Percentiles rank a stretch among this genome's conserved stretches.
Conservation (phyloP, 495 filamentous ascomycete genomes). For the Talaromyces nanjingensis region DNA sequence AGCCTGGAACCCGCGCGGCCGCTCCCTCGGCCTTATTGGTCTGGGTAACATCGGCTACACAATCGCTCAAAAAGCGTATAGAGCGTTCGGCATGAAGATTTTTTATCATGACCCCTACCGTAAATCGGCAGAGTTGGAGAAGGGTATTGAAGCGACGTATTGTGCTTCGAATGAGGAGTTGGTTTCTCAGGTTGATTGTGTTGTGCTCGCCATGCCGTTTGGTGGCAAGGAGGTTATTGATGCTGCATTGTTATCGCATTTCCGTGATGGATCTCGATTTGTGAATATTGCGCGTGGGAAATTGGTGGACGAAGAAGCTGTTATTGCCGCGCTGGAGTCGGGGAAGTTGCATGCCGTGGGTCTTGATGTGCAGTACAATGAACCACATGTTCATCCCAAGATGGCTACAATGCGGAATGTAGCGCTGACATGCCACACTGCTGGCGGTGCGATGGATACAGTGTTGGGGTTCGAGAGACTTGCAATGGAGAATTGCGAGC, state of each 20-base stretch:
- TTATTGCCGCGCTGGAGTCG: constrained; percentile 54
- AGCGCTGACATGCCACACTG: neutral
- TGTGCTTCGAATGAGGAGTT: neutral
- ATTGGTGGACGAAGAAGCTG: constrained; percentile 62
- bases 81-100: neutral
- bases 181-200: constrained; percentile 41
- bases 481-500: neutral
- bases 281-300: constrained; percentile 66
- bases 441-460: neutral
- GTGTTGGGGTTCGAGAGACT: neutral
- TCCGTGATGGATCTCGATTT: constrained; percentile 53
- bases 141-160: neutral
- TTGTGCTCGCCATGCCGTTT: constrained; percentile 61
- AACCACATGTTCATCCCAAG: neutral
- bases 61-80: too few relatives aligned
- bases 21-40: too few relatives aligned
- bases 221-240: constrained; percentile 51
- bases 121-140: too few relatives aligned
- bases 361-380: constrained; percentile 47
- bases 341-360: constrained; percentile 48
- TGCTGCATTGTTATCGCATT: constrained; percentile 34
- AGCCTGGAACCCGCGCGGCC: too few relatives aligned
- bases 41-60: too few relatives aligned
- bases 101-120: neutral
- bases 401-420: constrained; percentile 25